Base-by-base conservation (phyloP, 2,329 filamentous ascomycete species). In the Lizonia empirigonia region DNA sequence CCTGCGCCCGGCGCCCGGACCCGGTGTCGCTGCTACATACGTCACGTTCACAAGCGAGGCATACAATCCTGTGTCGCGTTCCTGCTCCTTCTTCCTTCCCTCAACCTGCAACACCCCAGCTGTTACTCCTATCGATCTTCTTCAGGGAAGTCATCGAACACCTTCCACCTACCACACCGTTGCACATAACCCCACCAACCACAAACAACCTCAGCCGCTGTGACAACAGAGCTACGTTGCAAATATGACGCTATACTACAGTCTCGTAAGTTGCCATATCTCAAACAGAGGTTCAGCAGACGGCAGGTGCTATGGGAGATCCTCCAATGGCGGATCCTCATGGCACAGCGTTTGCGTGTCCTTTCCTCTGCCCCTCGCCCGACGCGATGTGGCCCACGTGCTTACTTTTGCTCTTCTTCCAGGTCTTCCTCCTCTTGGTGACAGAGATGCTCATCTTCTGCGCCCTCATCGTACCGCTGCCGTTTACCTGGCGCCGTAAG, bases 371-470 rank as follows among this genome's bases (percentile, higher is more conserved):
- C 27, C 22, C 24, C 22, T 29, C 40, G 22, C 7, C 7, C 4
- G 37, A 45, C 13, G 20, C 44, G 19, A 62, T 50, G 40, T 55
- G 56, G 53, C 53, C 45, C 56, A 58, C 46, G 42, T 67, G 61
- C 69, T 72, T 60, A 72, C 64, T 55, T 44, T 47, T 57, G 19
- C 34, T 61, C 23, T 50, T 46, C 46, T 35, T 41, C 36, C 68
- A 94, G 90, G 90, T 94, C 68, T 95, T 95, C 78, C 75, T 89
- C 73, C 84, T 93, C 67, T 81, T 94, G 67, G 85, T 94, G 76
- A 81, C 85, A 67, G 90, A 94, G 85, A 93, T 94, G 88, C 78
- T 78, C 55, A 78, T 95, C 65, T 91, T 92, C 78, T 83, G 89
- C 81, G 78, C 89, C 62, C 82, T 93, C 67, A 85, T 93, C 76